phyloP scores from a whole-genome alignment of 441 rosid species.

The Mallotus repandus region DNA sequence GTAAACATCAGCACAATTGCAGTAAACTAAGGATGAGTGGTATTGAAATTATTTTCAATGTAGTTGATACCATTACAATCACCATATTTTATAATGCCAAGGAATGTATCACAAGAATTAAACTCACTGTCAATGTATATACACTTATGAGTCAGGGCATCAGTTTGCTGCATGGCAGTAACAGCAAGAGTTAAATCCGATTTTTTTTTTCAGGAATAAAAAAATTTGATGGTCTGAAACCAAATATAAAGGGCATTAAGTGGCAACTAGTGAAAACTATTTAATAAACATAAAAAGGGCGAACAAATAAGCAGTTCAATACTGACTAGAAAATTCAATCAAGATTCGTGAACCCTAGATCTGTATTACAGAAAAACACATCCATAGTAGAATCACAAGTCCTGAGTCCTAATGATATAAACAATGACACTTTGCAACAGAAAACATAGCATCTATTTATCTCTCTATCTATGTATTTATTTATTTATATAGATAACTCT shows the following conservation, averaged over 20 bases:
- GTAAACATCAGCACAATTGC: conserved; percentile 11
- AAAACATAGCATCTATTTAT: background rate
- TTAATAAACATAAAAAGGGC: too few relatives aligned
- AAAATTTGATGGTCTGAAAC: too few relatives aligned
- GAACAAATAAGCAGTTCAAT: background rate
- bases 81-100: background rate
- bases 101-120: background rate
- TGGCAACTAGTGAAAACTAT: too few relatives aligned
- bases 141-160: too few relatives aligned
- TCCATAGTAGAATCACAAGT: background rate
- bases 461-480: too few relatives aligned
- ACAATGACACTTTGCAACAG: background rate
- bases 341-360: background rate
- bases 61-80: background rate
- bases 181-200: too few relatives aligned
- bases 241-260: too few relatives aligned
- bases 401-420: background rate
- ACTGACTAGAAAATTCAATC: background rate
- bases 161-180: too few relatives aligned
- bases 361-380: too few relatives aligned
- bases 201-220: too few relatives aligned
- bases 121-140: background rate
- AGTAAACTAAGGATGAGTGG: background rate
- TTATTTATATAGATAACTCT: too few relatives aligned
- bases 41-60: background rate